phyloP scores from a whole-genome alignment of 805 yeast species.

The Saturnispora sekii region DNA sequence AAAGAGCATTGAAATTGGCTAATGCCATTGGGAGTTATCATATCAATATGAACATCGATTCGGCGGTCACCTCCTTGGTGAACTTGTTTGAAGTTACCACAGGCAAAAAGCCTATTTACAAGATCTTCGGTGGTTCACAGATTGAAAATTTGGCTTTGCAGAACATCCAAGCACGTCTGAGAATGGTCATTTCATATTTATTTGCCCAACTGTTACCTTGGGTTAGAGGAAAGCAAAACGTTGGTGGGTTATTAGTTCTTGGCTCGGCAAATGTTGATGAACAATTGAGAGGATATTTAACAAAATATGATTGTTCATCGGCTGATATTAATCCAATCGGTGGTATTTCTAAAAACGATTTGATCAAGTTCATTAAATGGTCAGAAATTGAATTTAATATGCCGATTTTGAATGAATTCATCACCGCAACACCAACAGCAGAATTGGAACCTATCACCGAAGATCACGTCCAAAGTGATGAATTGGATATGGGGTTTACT shows the following conservation, averaged over 20 bases:
- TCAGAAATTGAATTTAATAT: constrained; percentile 59
- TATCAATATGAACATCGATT: constrained; percentile 86
- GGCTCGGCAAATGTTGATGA: constrained; percentile 98
- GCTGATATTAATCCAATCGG: constrained; percentile 99
- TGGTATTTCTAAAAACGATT: constrained; percentile 92
- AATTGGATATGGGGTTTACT: constrained; percentile 96
- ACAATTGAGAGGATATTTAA: constrained; percentile 87
- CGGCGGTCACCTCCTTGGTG: constrained; percentile 64
- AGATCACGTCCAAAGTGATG: constrained; percentile 90
- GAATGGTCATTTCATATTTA: constrained; percentile 90
- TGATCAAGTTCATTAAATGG: constrained; percentile 77
- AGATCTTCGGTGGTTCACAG: constrained; percentile 87
- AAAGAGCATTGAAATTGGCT: constrained; percentile 72
- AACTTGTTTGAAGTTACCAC: constrained; percentile 79
- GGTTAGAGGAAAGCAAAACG: constrained; percentile 62
- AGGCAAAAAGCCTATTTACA: constrained; percentile 80
- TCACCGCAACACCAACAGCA: constrained; percentile 94
- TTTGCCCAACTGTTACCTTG: constrained; percentile 95
- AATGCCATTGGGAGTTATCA: constrained; percentile 78
- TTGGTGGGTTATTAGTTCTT: constrained; percentile 78
- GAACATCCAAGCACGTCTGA: constrained; percentile 88
- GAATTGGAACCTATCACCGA: constrained; percentile 95
- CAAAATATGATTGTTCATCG: constrained; percentile 94
- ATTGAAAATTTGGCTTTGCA: constrained; percentile 91
- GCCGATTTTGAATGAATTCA: constrained; percentile 69